These are phyloP conservation scores for Mallotus repandus DNA, from an alignment of 441 rosid genomes.

Conservation along the genomic window DNA sequence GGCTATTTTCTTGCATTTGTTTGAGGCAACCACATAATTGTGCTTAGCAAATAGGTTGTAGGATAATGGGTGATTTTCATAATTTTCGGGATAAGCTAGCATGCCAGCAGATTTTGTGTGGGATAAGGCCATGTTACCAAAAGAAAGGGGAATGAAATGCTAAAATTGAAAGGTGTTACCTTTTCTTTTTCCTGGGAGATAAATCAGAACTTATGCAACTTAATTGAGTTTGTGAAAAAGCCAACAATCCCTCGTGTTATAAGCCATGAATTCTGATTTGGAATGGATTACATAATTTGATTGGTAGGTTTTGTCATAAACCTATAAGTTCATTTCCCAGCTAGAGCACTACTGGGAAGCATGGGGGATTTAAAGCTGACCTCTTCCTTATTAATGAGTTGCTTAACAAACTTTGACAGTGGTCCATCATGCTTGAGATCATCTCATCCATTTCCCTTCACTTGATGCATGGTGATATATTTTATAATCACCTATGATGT, in stretches of 20 bases:
- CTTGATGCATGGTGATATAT: background rate
- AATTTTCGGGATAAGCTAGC: no score
- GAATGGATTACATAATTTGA: background rate
- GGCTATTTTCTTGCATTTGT: no score
- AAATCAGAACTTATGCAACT: background rate
- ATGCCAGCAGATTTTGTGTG: no score
- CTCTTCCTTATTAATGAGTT: background rate
- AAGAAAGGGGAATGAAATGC: no score
- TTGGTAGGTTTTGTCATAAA: background rate
- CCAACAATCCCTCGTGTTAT: background rate
- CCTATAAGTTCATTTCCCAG: background rate
- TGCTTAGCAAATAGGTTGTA: no score
- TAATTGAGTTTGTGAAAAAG: background rate
- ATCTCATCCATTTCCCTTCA: background rate
- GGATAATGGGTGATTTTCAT: no score
- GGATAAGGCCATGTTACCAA: no score
- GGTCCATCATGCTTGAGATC: background rate
- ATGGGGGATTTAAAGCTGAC: background rate
- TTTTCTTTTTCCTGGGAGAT: no score
- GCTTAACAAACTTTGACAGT: background rate
- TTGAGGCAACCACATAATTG: no score
- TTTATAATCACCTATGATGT: conserved; percentile 11
- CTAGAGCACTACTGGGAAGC: background rate
- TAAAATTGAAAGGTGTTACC: no score
- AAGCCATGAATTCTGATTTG: background rate